These are phyloP conservation scores for Ceratocystis destructans DNA, from an alignment of 2,329 filamentous ascomycete species.

Conservation along the genomic window DNA sequence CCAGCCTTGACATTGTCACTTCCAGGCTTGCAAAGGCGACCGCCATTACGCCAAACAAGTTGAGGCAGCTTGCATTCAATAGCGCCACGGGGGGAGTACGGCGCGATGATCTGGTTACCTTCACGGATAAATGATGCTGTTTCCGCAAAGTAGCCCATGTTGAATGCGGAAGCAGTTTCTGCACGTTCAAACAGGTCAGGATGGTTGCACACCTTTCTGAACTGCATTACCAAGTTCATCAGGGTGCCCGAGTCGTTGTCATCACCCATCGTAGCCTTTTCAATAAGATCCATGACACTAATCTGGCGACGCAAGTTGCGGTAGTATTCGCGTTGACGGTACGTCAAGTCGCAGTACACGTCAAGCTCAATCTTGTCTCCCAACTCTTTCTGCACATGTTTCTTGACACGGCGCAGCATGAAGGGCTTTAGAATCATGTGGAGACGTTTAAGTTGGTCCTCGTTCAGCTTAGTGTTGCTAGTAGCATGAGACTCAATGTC, in stretches of 20 bases:
- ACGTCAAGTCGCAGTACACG: constrained; percentile 91
- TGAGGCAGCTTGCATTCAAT: constrained; percentile 76
- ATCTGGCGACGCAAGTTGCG: constrained; percentile 88
- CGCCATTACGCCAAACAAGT: constrained; percentile 68
- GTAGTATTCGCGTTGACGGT: constrained; percentile 89
- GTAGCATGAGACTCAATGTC: constrained; percentile 97
- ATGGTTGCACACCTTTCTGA: constrained; percentile 98
- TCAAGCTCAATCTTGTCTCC: constrained; percentile 98
- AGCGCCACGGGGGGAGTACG: constrained; percentile 73
- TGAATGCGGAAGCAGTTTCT: constrained; percentile 76
- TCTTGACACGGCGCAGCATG: constrained; percentile 99
- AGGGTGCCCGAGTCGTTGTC: constrained; percentile 89
- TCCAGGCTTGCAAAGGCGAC: constrained; percentile 60
- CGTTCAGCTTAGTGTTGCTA: constrained; percentile 98
- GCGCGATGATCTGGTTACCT: constrained; percentile 62
- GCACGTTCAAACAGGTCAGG: constrained; percentile 93
- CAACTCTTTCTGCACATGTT: constrained; percentile 96
- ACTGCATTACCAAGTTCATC: constrained; percentile 99
- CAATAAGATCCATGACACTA: constrained; percentile 95
- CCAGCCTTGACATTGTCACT: constrained; percentile 61
- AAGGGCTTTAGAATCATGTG: constrained; percentile 99
- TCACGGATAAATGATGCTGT: constrained; percentile 91
- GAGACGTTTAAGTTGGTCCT: constrained; percentile 88
- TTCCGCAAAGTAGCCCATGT: constrained; percentile 78
- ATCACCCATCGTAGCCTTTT: constrained; percentile 88